Evolutionary conservation across 805 yeast species (phyloP), one percentile per base, ranked within the genome.

Genomic region (Yarrowia divulgata): DNA sequence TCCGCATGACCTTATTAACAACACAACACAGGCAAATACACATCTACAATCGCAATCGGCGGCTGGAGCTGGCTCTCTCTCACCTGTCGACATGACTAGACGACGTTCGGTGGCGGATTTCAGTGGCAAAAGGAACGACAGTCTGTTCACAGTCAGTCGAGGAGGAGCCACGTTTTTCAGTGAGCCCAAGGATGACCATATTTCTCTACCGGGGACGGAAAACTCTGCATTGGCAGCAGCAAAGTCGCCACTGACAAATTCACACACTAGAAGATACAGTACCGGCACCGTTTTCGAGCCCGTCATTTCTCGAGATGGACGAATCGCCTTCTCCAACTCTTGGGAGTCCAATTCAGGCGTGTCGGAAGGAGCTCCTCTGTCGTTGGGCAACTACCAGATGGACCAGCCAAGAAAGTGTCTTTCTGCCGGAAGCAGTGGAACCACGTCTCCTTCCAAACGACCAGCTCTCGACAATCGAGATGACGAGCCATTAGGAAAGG

Each of bases 301-400:
- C 12, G 12, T 34, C 19, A 43, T 34, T n/a, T 32, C 42, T 6
- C 39, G 52, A 6, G 52, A 60, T 14, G 63, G 63, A 4, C 10
- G 48, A 18, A 52, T 60, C 8, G 50, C 45, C 39, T 60, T 60
- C 8, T 60, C 66, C 12, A 60, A 43, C 46, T 60, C 66, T 7
- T 60, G 66, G 66, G 66, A 60, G 35, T 60, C 66, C 13, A 45
- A 45, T 42, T 43, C 66, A 6, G 66, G 50, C 10, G 64, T 57
- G 16, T 57, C 64, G 42, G 64, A 57, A 18, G 42, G 35, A 2
- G 42, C 19, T 9, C 52, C 66, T 3, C 6, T 43, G 43, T 60
- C 66, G 7, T 8, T 60, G 16, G 52, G 45, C 14, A 45, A 45
- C 39, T 60, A 32, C 39, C 66, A 60, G 42, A 60, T 60, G 66